Conservation (phyloP, 1,284 basidiomycete genomes). For the Afroboletus lepidellus region DNA sequence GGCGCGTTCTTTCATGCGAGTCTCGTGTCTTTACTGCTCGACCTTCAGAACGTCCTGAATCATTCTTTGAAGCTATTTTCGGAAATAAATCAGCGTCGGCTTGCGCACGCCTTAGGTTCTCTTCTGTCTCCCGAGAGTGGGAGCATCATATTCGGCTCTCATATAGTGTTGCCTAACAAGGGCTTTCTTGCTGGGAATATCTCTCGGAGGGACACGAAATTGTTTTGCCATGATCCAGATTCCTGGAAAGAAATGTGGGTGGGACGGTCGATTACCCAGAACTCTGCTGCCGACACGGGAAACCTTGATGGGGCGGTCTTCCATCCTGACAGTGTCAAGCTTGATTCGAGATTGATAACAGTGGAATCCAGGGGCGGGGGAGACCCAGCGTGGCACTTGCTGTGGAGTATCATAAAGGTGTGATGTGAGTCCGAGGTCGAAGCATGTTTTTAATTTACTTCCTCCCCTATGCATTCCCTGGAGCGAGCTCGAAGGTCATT, state of each 20-base stretch:
- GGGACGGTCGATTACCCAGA: conserved; percentile 1
- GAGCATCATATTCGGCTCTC: conserved; percentile 39
- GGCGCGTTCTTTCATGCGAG: conserved; percentile 43
- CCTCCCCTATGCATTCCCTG: no score
- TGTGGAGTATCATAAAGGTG: conserved; percentile 20
- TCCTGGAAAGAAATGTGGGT: conserved; percentile 25
- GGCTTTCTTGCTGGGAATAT: conserved; percentile 2
- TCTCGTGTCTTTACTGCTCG: conserved; percentile 10
- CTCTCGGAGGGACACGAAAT: conserved; percentile 2
- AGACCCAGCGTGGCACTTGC: background rate
- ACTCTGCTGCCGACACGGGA: background rate
- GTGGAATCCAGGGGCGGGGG: background rate
- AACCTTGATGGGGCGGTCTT: conserved; percentile 9
- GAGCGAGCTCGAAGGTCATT: no score
- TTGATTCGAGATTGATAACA: conserved; percentile 2
- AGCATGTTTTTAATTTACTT: no score
- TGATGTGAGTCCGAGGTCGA: background rate
- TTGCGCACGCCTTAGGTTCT: conserved; percentile 35
- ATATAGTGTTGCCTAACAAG: conserved; percentile 19
- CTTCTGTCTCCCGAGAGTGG: conserved; percentile 39
- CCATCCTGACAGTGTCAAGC: conserved; percentile 4
- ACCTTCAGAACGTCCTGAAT: background rate
- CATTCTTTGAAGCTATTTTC: conserved; percentile 36
- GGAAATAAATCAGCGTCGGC: conserved; percentile 35
- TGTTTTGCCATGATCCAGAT: conserved; percentile 22